Evolutionary conservation across 2,329 filamentous ascomycete species (phyloP), one percentile per base, ranked within the genome.

Genomic region (Phialocephala sp.): DNA sequence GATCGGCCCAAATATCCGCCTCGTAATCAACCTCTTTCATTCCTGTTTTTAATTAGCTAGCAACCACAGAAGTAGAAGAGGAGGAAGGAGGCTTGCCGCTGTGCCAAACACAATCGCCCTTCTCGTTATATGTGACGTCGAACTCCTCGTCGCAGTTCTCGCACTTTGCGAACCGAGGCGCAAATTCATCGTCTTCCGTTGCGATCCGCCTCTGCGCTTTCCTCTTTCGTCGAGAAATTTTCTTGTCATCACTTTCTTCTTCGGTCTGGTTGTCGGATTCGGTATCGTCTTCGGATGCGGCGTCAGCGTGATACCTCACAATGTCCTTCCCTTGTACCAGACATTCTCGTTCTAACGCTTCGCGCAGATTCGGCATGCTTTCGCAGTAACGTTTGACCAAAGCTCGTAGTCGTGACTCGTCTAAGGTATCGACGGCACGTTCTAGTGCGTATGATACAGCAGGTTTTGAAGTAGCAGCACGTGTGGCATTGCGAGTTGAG

Each of bases 1-100:
- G 68, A 43, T 68, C 66, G 12, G 56, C 66, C 66, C 66, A 69
- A 39, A 68, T 57, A 36, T 63, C 63, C 18, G 37, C 61, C 24
- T 63, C 66, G 15, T 63, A 35, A 18, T 63, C 39, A 6, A 57
- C 2, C 43, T 63, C 60, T 58, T 62, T 69, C 14, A 27, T 12
- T 12, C 63, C 66, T 68, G 39, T 20, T 20, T 15, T 1, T 0
- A 11, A 60, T 20, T 63, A 39, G 12, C 18, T 11, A 11, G 14
- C 50, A 55, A 2, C 20, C 4, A 55, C 0, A 43, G 14, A 12
- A 1, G 24, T 6, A 12, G 36, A 35, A 22, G 12, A 20, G 6
- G 1, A 39, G 27, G 12, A 45, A 12, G 35, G 1, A 37, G 9
- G 32, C 22, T 32, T 41, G 64, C 67, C 67, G 22, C 18, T 18